Percentiles rank a stretch among this genome's conserved stretches.
phyloP scores from a whole-genome alignment of 306 rosid species.

The Pterocarpus macrocarpus region DNA sequence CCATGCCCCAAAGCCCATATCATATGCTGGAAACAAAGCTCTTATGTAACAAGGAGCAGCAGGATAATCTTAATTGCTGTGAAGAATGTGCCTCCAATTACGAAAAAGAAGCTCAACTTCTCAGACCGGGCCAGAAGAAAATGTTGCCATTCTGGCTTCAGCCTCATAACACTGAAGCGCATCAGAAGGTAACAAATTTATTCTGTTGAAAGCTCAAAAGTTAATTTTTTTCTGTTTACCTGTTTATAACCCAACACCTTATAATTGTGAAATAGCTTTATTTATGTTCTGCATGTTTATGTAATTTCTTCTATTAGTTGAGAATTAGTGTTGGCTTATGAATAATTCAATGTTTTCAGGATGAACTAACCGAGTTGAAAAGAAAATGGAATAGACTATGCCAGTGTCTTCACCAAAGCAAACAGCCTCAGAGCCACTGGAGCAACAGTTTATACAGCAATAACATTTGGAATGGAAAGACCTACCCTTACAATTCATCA shows the following conservation, averaged over 20 bases:
- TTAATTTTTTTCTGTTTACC: too few species aligned
- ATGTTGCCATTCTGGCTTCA: conserved; percentile 84
- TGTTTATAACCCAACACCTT: not conserved
- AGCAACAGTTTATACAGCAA: conserved; percentile 30
- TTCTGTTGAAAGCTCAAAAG: not conserved
- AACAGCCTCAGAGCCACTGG: conserved; percentile 51
- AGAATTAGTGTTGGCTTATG: conserved; percentile 10
- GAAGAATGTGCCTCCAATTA: conserved; percentile 71
- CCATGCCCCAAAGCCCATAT: conserved; percentile 53
- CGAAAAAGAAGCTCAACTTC: conserved; percentile 72
- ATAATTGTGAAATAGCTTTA: conserved; percentile 2
- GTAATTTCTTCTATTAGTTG: not conserved
- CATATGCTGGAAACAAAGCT: conserved; percentile 63
- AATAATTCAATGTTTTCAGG: conserved; percentile 50
- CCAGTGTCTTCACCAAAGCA: conserved; percentile 66
- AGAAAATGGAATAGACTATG: conserved; percentile 77
- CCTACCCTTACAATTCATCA: conserved; percentile 54
- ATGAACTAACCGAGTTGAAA: conserved; percentile 61
- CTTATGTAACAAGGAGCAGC: conserved; percentile 54
- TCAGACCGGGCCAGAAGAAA: conserved; percentile 63
- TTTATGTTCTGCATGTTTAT: not conserved
- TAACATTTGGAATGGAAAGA: conserved; percentile 50
- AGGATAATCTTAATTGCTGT: conserved; percentile 63
- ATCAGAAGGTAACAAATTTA: conserved; percentile 60
- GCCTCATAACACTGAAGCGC: conserved; percentile 62